phyloP scores from a whole-genome alignment of 139 green algal species.

The Tetraselmis chui region DNA sequence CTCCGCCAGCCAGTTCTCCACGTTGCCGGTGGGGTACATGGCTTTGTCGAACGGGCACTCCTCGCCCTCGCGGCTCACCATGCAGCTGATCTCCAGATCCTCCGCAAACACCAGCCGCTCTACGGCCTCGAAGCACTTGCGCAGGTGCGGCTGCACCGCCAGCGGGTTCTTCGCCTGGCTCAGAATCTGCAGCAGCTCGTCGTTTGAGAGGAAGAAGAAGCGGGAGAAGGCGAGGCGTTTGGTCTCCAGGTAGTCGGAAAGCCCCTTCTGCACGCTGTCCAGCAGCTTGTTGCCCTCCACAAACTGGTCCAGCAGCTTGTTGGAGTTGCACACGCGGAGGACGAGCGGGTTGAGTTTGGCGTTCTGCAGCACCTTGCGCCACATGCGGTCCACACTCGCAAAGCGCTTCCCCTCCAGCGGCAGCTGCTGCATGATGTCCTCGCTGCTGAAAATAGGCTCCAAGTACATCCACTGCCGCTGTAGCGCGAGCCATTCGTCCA shows the following conservation, averaged over 20 bases:
- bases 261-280: conserved; percentile 41
- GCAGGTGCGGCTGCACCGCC: conserved; percentile 55
- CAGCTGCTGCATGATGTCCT: conserved; percentile 80
- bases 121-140: conserved; percentile 84
- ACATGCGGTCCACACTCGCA: conserved; percentile 63
- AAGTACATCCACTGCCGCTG: conserved; percentile 81
- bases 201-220: conserved; percentile 52
- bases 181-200: conserved; percentile 47
- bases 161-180: conserved; percentile 41
- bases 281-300: conserved; percentile 31
- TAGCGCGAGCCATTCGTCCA: conserved; percentile 69
- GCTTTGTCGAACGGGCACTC: conserved; percentile 53
- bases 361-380: conserved; percentile 58
- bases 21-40: conserved; percentile 56
- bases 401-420: conserved; percentile 77
- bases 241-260: conserved; percentile 46
- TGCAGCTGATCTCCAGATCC: conserved; percentile 60
- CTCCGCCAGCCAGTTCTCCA: conserved; percentile 73
- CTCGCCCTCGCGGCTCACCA: conserved; percentile 56
- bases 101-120: conserved; percentile 60
- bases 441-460: conserved; percentile 73
- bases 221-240: conserved; percentile 62
- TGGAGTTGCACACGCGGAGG: conserved; percentile 30
- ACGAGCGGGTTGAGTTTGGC: conserved; percentile 39
- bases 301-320: conserved; percentile 27